A percentile compares a stretch with the other conserved stretches of the same genome.
phyloP scores from a whole-genome alignment of 2,329 filamentous ascomycete species.

The Fusarium sp. region DNA sequence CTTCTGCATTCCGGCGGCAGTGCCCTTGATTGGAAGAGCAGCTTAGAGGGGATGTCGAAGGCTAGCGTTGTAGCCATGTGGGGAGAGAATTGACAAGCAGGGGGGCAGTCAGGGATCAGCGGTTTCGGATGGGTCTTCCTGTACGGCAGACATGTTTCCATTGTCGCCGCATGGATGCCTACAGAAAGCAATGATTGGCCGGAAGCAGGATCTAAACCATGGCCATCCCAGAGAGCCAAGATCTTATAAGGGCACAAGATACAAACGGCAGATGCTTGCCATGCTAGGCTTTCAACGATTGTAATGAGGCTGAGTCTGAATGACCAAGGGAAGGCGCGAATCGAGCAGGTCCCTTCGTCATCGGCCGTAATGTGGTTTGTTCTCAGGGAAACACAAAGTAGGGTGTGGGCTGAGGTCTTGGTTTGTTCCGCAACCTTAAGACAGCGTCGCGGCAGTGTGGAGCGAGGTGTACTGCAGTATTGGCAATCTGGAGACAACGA shows the following conservation, averaged over 20 bases:
- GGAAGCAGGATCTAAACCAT: conserved; percentile 21
- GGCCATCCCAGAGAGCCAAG: conserved; percentile 31
- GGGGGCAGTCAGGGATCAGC: conserved; percentile 31
- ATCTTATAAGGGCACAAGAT: conserved; percentile 22
- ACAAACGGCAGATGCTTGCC: conserved; percentile 6
- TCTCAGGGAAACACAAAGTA: conserved; percentile 10
- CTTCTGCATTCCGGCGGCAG: not conserved
- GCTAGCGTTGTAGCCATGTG: conserved; percentile 33
- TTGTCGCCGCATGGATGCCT: conserved; percentile 42
- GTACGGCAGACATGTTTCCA: conserved; percentile 41
- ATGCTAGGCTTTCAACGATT: not conserved
- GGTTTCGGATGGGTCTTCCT: conserved; percentile 41
- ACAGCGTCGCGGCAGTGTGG: conserved; percentile 25
- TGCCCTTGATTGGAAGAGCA: conserved; percentile 19
- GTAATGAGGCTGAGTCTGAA: conserved; percentile 3
- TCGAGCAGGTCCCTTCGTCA: not conserved
- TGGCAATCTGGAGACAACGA: conserved; percentile 3
- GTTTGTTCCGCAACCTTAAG: conserved; percentile 27
- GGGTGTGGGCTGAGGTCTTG: conserved; percentile 9
- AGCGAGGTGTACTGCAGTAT: conserved; percentile 2
- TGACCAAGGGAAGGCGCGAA: not conserved
- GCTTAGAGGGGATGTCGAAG: conserved; percentile 31
- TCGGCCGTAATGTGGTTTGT: not conserved
- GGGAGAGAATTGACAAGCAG: conserved; percentile 39
- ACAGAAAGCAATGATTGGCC: conserved; percentile 34